Conservation (phyloP, 352 stramenopile genomes). For the Plasmopara viticola region DNA sequence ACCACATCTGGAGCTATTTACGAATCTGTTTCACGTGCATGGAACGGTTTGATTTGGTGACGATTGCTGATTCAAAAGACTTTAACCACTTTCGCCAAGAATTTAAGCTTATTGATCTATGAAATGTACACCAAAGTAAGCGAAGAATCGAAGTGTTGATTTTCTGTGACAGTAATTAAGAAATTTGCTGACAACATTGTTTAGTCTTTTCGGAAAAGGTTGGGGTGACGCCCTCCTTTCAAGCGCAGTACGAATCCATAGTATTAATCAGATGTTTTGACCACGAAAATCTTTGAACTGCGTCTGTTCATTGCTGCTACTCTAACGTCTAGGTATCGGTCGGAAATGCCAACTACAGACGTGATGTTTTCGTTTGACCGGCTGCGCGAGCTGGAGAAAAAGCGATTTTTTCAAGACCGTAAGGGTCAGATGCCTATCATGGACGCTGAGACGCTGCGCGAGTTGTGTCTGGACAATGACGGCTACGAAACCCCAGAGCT, state of each 20-base stretch:
- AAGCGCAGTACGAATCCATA: too few species aligned
- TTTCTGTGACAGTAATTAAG: too few species aligned
- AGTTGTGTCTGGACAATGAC: conserved; percentile 86
- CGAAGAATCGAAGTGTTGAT: background rate
- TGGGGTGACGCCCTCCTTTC: too few species aligned
- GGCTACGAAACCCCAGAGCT: conserved; percentile 93
- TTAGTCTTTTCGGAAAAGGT: too few species aligned
- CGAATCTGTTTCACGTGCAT: conserved; percentile 96
- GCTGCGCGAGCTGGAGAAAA: conserved; percentile 61
- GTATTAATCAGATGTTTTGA: conserved; percentile 2
- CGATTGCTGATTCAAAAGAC: conserved; percentile 84
- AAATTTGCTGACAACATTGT: too few species aligned
- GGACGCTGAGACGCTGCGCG: conserved; percentile 75
- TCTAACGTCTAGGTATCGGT: conserved; percentile 8
- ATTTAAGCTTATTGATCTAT: conserved; percentile 81
- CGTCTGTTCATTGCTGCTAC: conserved; percentile 14
- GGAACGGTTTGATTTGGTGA: conserved; percentile 95
- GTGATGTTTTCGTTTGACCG: conserved; percentile 45
- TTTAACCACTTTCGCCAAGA: conserved; percentile 72
- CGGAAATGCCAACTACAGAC: conserved; percentile 33
- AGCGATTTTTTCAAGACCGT: conserved; percentile 54
- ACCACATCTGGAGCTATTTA: conserved; percentile 98
- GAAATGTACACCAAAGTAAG: background rate
- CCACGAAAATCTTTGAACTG: conserved; percentile 20
- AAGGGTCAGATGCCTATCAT: conserved; percentile 81